Conservation (phyloP, 805 yeast genomes). For the Kluyveromyces siamensis region DNA sequence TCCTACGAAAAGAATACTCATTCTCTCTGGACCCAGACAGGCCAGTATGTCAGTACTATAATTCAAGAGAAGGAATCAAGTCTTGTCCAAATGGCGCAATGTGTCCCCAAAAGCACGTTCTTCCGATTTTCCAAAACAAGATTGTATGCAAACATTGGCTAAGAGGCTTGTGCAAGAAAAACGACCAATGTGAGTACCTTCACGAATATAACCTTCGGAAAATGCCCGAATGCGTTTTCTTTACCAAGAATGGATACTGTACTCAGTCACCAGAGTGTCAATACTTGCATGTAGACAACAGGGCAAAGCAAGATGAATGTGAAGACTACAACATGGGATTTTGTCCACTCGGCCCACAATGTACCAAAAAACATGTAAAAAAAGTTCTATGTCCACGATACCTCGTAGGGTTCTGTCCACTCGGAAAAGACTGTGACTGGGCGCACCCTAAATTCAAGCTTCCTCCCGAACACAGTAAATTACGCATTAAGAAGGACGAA, state of each 20-base stretch:
- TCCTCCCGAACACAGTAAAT: slow-evolving; percentile 31
- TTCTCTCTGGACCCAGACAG: slow-evolving; percentile 83
- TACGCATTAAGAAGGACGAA: slow-evolving; percentile 23
- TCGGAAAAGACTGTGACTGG: slow-evolving; percentile 60
- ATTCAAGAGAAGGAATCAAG: slow-evolving; percentile 42
- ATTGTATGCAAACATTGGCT: slow-evolving; percentile 98
- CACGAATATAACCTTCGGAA: slow-evolving; percentile 91
- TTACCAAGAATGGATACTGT: slow-evolving; percentile 71
- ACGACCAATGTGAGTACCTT: slow-evolving; percentile 89
- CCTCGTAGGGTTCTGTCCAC: slow-evolving; percentile 87
- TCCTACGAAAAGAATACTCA: slow-evolving; percentile 67
- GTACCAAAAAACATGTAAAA: slow-evolving; percentile 72
- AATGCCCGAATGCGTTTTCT: slow-evolving; percentile 95
- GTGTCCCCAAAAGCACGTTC: slow-evolving; percentile 82
- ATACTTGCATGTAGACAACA: slow-evolving; percentile 86
- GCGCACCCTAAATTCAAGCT: slow-evolving; percentile 73
- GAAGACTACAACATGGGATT: slow-evolving; percentile 77
- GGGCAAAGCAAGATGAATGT: slow-evolving; percentile 81
- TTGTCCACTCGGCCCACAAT: slow-evolving; percentile 85
- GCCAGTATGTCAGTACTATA: slow-evolving; percentile 72
- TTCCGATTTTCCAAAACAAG: slow-evolving; percentile 54
- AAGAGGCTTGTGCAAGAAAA: slow-evolving; percentile 92
- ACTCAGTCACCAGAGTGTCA: slow-evolving; percentile 92
- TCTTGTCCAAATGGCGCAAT: slow-evolving; percentile 79
- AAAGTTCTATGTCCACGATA: slow-evolving; percentile 69